A percentile compares a stretch with the other conserved stretches of the same genome.
Conservation (phyloP, 495 filamentous ascomycete species). For the Neurospora sp. region DNA sequence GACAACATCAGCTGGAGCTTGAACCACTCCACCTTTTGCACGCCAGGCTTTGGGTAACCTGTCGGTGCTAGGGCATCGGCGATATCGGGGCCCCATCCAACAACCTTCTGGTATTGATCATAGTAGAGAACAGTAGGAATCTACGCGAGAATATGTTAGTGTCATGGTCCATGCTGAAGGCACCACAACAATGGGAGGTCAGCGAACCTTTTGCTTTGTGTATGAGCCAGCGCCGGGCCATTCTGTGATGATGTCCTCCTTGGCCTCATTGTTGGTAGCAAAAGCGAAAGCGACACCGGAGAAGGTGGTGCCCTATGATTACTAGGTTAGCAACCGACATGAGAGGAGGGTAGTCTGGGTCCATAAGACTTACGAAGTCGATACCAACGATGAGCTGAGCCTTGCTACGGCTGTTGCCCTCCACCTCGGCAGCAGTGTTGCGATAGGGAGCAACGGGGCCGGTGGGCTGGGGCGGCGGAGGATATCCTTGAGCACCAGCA, state of each 20-base stretch:
- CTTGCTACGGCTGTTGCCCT: conserved; percentile 72
- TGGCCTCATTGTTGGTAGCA: conserved; percentile 66
- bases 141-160: conserved; percentile 23
- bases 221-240: conserved; percentile 68
- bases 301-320: conserved; percentile 57
- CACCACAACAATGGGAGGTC: not conserved
- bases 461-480: conserved; percentile 33
- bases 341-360: not conserved
- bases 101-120: conserved; percentile 67
- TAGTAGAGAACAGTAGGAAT: conserved; percentile 70
- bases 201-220: conserved; percentile 60
- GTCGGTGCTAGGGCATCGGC: conserved; percentile 65
- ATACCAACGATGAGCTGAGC: conserved; percentile 74
- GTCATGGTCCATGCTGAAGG: not conserved
- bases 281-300: conserved; percentile 68
- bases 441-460: conserved; percentile 36
- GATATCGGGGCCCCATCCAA: conserved; percentile 69
- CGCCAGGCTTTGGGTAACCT: conserved; percentile 64
- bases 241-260: conserved; percentile 71
- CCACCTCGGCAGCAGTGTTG: conserved; percentile 65
- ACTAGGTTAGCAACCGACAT: conserved; percentile 13
- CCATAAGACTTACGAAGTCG: conserved; percentile 54
- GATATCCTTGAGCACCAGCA: conserved; percentile 29
- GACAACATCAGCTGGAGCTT: conserved; percentile 71
- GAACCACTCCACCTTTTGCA: conserved; percentile 74